phyloP scores from a whole-genome alignment of 768 basidiomycete genomes.

The Lentinus tigrinus region DNA sequence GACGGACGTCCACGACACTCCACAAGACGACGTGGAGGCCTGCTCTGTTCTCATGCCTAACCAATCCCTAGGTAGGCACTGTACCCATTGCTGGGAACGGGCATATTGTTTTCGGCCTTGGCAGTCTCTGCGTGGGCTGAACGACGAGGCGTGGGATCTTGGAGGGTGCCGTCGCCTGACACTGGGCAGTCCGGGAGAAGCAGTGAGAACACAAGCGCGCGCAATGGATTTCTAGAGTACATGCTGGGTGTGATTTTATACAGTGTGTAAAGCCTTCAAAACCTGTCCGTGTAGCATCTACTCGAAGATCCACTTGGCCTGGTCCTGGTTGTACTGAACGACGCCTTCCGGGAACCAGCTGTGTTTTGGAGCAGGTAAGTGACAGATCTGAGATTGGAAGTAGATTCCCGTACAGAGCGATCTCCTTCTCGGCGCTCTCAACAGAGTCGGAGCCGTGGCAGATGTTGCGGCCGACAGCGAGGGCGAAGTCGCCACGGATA shows the following conservation, averaged over 20 bases:
- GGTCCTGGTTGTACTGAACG: conserved; percentile 64
- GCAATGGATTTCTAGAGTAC: conserved; percentile 12
- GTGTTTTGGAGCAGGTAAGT: conserved; percentile 14
- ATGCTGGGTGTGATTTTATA: conserved; percentile 7
- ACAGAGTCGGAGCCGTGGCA: conserved; percentile 90
- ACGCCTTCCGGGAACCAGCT: conserved; percentile 94
- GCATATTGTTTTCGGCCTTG: neutral
- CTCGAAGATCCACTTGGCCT: conserved; percentile 80
- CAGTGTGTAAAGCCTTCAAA: neutral
- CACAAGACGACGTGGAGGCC: neutral
- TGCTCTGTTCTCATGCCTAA: conserved; percentile 1
- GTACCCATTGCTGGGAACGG: conserved; percentile 6
- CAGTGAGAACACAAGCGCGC: conserved; percentile 4
- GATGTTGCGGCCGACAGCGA: conserved; percentile 94
- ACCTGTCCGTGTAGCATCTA: conserved; percentile 34
- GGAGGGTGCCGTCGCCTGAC: neutral
- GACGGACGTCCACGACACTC: neutral
- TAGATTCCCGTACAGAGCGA: conserved; percentile 67
- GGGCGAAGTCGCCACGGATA: conserved; percentile 93
- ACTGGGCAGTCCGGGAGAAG: neutral
- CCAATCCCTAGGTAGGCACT: neutral
- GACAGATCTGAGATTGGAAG: neutral
- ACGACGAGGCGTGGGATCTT: neutral
- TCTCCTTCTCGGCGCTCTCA: conserved; percentile 92
- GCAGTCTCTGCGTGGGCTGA: neutral